A percentile compares a stretch with the other conserved stretches of the same genome.
Conservation (phyloP, 306 rosid species). For the Parietaria judaica region DNA sequence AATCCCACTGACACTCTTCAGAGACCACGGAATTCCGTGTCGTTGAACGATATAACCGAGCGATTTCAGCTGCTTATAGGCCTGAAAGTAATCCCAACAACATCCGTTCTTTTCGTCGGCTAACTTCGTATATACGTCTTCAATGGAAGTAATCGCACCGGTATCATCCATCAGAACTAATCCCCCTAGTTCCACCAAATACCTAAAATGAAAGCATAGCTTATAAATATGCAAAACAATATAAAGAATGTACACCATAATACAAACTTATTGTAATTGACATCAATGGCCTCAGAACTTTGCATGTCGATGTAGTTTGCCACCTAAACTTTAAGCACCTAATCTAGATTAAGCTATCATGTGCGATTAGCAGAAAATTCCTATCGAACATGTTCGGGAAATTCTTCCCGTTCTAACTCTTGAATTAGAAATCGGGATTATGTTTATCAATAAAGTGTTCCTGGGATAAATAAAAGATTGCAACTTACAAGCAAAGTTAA, state of each 20-base stretch:
- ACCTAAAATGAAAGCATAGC: constrained; percentile 26
- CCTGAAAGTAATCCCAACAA: constrained; percentile 76
- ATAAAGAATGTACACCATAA: no score
- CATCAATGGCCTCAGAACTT: no score
- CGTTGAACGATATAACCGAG: constrained; percentile 66
- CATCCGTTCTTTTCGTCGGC: constrained; percentile 32
- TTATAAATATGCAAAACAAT: no score
- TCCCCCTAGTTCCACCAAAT: constrained; percentile 66
- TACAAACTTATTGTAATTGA: no score
- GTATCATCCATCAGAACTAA: constrained; percentile 36
- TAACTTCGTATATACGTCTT: constrained; percentile 47
- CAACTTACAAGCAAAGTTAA: neutral
- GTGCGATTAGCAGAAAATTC: no score
- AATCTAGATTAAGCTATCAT: no score
- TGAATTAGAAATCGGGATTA: no score
- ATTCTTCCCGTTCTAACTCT: no score
- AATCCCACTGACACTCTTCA: constrained; percentile 33
- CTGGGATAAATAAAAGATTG: neutral
- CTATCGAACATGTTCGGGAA: no score
- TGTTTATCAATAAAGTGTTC: no score
- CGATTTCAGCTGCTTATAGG: constrained; percentile 66
- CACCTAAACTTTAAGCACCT: no score
- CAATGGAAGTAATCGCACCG: constrained; percentile 32
- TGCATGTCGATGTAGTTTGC: no score
- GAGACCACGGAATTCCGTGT: constrained; percentile 58